These are phyloP conservation scores for Nigrograna mackinnonii DNA, from an alignment of 2,329 filamentous ascomycete species.

Conservation along the genomic window DNA sequence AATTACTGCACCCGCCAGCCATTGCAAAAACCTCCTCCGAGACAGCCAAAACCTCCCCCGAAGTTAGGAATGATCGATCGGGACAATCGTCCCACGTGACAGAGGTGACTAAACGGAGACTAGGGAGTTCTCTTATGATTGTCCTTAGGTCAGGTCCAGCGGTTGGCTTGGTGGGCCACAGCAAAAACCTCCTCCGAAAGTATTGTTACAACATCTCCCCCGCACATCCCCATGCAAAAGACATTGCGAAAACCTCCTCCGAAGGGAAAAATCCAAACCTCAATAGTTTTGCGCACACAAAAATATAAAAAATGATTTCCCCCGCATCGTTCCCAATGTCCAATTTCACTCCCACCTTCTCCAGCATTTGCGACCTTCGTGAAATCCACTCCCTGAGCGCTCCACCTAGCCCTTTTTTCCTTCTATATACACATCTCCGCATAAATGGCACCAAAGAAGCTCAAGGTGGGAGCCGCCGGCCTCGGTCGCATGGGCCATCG, in stretches of 20 bases:
- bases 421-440: neutral
- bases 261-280: slow-evolving; percentile 5
- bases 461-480: slow-evolving; percentile 52
- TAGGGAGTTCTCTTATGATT: too few relatives aligned
- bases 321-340: slow-evolving; percentile 1
- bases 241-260: slow-evolving; percentile 5
- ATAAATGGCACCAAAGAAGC: slow-evolving; percentile 24
- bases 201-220: neutral
- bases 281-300: slow-evolving; percentile 6
- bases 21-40: slow-evolving; percentile 13
- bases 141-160: too few relatives aligned
- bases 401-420: neutral
- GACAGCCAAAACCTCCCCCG: neutral
- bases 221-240: neutral
- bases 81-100: too few relatives aligned
- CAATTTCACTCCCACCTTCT: slow-evolving; percentile 3
- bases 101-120: too few relatives aligned
- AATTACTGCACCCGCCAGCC: too few relatives aligned
- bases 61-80: too few relatives aligned
- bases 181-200: slow-evolving; percentile 4
- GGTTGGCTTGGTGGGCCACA: neutral
- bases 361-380: neutral
- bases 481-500: slow-evolving; percentile 58
- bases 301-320: slow-evolving; percentile 10
- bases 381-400: neutral